Evolutionary conservation across 2,329 filamentous ascomycete species (phyloP), one percentile per base, ranked within the genome.

Genomic region (Leptosphaerulina australis): DNA sequence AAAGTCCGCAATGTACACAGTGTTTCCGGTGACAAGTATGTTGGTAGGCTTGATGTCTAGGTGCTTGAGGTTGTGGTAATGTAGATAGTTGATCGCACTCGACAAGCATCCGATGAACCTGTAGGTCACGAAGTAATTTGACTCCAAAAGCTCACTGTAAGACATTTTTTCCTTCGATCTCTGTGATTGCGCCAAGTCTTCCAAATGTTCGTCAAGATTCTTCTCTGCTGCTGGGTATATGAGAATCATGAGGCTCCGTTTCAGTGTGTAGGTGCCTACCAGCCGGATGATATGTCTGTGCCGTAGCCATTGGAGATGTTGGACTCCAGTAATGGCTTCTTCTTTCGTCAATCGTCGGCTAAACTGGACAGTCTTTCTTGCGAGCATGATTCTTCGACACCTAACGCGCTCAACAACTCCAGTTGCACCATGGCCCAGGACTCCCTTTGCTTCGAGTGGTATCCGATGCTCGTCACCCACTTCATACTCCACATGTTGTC

Each of bases 21-120:
- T n/a, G n/a, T n/a, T n/a, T 11, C 11, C 22, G 14, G 26, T 26
- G 12, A 61, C 35, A 1, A 57, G 53, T 2, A 63, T 18, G n/a
- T 59, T 60, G 2, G n/a, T 7, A 4, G 60, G 58, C 31, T 63
- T 58, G 7, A 63, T 59, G 25, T 60, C 56, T 47, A 58, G 51
- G 26, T 63, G 60, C 28, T 49, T 53, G 1, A 44, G 46, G 3
- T 41, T 47, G 4, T 52, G n/a, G 12, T 6, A 14, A 22, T 62
- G 59, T 8, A 60, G 30, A 26, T 40, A 59, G 3, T 11, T 5
- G 0, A 62, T 12, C 10, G 55, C 41, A n/a, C n/a, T 14, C 2
- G 44, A 39, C 11, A 60, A 38, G 18, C 59, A 62, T 10, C 39
- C 43, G 5, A 58, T 24, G 25, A 44, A 44, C 1, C 3, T 26